These are phyloP conservation scores for Corylus heterophylla DNA, from an alignment of 306 rosid genomes.

Conservation along the genomic window DNA sequence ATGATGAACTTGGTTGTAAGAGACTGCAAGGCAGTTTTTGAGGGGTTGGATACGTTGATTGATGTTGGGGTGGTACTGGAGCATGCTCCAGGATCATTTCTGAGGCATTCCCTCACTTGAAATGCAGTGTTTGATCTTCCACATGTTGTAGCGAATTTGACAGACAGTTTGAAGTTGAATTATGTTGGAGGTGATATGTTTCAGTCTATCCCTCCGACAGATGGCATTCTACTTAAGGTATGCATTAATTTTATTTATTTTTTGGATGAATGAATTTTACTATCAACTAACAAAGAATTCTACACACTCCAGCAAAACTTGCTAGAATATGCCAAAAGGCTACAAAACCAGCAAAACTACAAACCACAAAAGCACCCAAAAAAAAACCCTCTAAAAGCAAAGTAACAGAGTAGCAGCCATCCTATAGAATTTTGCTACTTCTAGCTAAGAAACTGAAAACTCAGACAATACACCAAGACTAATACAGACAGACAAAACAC, in stretches of 20 bases:
- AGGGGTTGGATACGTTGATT: constrained; percentile 36
- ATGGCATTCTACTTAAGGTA: constrained; percentile 53
- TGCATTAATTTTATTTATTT: background rate
- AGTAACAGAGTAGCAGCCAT: too few species aligned
- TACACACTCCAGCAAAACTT: too few species aligned
- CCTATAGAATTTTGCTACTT: too few species aligned
- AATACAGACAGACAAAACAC: too few species aligned
- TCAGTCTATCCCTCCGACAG: constrained; percentile 49
- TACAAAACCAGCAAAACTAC: too few species aligned
- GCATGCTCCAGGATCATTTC: constrained; percentile 25
- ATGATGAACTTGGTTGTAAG: constrained; percentile 38
- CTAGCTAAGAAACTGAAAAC: too few species aligned
- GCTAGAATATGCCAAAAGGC: too few species aligned
- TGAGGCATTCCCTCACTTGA: constrained; percentile 44
- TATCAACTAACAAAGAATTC: too few species aligned
- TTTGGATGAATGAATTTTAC: too few species aligned
- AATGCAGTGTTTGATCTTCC: constrained; percentile 54
- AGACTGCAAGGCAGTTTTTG: constrained; percentile 43
- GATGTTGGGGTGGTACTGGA: constrained; percentile 47
- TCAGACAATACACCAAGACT: too few species aligned
- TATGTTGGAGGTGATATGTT: constrained; percentile 58
- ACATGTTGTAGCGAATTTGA: constrained; percentile 38
- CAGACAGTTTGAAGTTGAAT: constrained; percentile 36
- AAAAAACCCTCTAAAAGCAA: too few species aligned
- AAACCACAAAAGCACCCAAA: too few species aligned